A percentile compares a stretch with the other conserved stretches of the same genome.
Evolutionary conservation across 352 stramenopile genomes (phyloP).

Genomic region (Globisporangium camurandrum): DNA sequence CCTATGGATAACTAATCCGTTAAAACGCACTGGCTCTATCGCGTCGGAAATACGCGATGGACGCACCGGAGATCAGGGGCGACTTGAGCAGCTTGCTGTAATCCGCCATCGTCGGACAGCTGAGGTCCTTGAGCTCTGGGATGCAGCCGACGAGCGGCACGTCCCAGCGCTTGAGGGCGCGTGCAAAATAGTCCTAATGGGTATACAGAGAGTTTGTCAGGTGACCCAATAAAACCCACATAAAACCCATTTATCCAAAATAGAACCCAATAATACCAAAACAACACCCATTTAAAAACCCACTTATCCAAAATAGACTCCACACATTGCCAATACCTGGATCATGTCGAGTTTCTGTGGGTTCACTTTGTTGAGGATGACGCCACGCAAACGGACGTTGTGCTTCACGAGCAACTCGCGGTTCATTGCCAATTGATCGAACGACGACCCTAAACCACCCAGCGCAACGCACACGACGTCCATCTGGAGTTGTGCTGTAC

Average conservation of each 20-base stretch:
- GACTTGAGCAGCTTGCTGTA: constrained; percentile 84
- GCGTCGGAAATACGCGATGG: no score
- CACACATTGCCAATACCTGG: constrained; percentile 28
- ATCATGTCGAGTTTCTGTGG: constrained; percentile 89
- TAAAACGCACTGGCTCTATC: no score
- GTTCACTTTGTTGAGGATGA: constrained; percentile 88
- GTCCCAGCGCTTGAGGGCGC: constrained; percentile 86
- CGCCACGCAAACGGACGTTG: constrained; percentile 61
- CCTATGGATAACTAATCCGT: constrained; percentile 22
- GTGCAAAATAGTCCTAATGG: constrained; percentile 79
- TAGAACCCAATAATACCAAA: no score
- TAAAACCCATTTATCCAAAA: no score
- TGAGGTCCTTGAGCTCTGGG: constrained; percentile 75
- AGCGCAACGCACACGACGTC: constrained; percentile 76
- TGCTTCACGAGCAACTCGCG: constrained; percentile 76
- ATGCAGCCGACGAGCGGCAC: constrained; percentile 85
- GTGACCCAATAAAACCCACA: no score
- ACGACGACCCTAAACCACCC: constrained; percentile 74
- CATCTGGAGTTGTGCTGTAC: constrained; percentile 65
- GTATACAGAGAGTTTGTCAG: not conserved
- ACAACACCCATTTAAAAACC: no score
- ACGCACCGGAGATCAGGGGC: constrained; percentile 61
- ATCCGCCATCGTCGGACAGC: constrained; percentile 80
- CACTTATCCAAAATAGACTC: no score
- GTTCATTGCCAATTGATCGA: constrained; percentile 83